phyloP scores from a whole-genome alignment of 441 rosid species.

The Erodium texanum region DNA sequence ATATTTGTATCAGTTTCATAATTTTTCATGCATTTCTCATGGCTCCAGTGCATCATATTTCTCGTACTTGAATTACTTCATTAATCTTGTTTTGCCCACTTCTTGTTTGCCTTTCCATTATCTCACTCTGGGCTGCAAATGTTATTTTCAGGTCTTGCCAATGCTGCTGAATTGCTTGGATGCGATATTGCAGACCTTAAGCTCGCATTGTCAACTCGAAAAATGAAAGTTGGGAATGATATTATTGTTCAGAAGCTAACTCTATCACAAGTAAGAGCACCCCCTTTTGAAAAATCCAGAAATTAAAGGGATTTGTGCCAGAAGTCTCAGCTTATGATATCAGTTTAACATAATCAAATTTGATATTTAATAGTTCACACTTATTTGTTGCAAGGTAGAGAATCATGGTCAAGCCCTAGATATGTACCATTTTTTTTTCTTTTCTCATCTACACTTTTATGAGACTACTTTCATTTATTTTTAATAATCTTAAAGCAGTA shows the following conservation, averaged over 20 bases:
- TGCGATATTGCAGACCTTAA: constrained; percentile 57
- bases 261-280: constrained; percentile 60
- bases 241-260: constrained; percentile 83
- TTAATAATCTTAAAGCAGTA: not conserved
- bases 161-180: constrained; percentile 81
- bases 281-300: not conserved
- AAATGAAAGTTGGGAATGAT: constrained; percentile 93
- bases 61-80: not conserved
- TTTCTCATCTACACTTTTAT: not conserved
- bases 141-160: constrained; percentile 52
- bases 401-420: not conserved
- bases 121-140: constrained; percentile 12
- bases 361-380: not conserved
- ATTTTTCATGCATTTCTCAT: not conserved
- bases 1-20: not conserved
- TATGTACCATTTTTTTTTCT: not conserved
- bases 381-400: not conserved
- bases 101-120: not conserved
- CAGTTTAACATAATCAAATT: not conserved
- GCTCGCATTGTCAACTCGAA: constrained; percentile 77
- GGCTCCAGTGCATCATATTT: not conserved
- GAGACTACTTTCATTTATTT: not conserved
- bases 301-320: not conserved
- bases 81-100: not conserved
- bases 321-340: not conserved